Percentiles rank a stretch among this genome's conserved stretches.
Evolutionary conservation across 805 yeast species (phyloP).

Genomic region (Clavispora carvajalis): DNA sequence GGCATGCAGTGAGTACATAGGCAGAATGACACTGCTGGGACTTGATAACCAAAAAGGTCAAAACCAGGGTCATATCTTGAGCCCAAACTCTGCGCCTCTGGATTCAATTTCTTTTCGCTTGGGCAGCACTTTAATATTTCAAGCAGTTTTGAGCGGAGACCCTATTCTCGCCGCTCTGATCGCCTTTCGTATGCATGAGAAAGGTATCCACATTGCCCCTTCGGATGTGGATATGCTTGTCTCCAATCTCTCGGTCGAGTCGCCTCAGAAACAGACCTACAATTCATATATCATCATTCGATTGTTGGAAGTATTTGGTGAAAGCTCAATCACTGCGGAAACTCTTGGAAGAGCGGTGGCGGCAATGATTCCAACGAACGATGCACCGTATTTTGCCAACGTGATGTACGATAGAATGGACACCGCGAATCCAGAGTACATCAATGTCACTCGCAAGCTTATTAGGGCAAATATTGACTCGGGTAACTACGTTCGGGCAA

Average conservation of each 20-base stretch:
- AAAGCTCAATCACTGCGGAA: neutral
- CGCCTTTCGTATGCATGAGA: neutral
- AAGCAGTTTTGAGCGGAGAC: conserved; percentile 4
- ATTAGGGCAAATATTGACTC: conserved; percentile 10
- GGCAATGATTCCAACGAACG: conserved; percentile 5
- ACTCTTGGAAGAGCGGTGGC: conserved; percentile 4
- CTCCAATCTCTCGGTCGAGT: neutral
- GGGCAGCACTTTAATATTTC: neutral
- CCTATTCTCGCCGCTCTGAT: conserved; percentile 11
- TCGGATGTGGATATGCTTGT: conserved; percentile 2
- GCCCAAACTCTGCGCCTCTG: too few species aligned
- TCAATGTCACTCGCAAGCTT: neutral
- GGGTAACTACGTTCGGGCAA: conserved; percentile 13
- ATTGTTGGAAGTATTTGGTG: conserved; percentile 1
- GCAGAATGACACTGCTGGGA: neutral
- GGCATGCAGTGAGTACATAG: neutral
- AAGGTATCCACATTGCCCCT: conserved; percentile 2
- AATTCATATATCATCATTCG: conserved; percentile 10
- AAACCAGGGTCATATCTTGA: too few species aligned
- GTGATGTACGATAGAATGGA: conserved; percentile 9
- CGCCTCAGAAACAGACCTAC: conserved; percentile 5
- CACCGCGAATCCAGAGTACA: neutral
- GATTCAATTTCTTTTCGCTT: too few species aligned
- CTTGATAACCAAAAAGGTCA: neutral
- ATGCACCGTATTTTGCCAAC: conserved; percentile 17